Evolutionary conservation across 2,329 filamentous ascomycete species (phyloP).

Genomic region (Penicillium sp.): DNA sequence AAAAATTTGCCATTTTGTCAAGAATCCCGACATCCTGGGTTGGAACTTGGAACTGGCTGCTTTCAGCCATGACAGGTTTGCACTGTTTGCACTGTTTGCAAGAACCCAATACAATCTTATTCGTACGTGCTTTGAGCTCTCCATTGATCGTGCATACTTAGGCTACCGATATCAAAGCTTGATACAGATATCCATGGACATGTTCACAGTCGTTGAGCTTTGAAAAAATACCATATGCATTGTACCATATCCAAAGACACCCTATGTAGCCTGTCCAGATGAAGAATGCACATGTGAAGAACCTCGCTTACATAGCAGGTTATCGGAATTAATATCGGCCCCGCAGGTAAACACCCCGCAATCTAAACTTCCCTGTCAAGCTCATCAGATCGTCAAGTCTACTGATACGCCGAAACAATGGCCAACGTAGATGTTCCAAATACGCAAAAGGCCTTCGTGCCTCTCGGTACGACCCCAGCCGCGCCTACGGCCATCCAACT

Average conservation of each 20-base stretch:
- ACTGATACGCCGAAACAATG: constrained; percentile 27
- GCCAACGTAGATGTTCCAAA: constrained; percentile 38
- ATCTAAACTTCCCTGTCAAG: not conserved
- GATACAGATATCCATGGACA: no score
- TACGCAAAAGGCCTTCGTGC: constrained; percentile 52
- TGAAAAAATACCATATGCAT: no score
- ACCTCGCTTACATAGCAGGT: no score
- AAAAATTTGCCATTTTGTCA: not conserved
- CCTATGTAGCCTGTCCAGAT: no score
- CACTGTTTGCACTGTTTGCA: not conserved
- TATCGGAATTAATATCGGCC: not conserved
- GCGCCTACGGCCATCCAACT: constrained; percentile 3
- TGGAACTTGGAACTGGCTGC: not conserved
- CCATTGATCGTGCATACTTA: no score
- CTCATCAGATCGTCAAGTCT: not conserved
- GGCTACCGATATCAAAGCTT: no score
- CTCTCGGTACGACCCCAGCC: constrained; percentile 40
- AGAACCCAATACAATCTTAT: no score
- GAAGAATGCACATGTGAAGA: no score
- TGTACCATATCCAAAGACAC: no score
- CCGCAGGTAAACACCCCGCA: not conserved
- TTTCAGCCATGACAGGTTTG: not conserved
- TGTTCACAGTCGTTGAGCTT: no score
- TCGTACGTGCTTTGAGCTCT: no score
- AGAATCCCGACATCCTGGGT: not conserved